Conservation (phyloP, 805 yeast species). For the Saturnispora sanitii region DNA sequence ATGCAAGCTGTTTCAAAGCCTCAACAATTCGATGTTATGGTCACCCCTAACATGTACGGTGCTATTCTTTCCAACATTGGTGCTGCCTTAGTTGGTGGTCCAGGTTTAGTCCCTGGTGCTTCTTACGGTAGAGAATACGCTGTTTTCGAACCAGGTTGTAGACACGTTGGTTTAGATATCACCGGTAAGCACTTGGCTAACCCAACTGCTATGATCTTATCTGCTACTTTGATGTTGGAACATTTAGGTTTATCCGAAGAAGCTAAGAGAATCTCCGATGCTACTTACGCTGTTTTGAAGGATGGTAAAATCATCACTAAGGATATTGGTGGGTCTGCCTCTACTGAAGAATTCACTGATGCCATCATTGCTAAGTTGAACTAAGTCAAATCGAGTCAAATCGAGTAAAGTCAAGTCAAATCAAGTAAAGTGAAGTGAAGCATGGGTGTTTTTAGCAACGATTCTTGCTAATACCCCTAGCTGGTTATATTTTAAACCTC, state of each 20-base stretch:
- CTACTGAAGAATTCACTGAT: conserved; percentile 90
- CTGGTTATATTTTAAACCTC: no score
- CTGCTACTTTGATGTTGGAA: conserved; percentile 85
- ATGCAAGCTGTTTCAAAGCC: conserved; percentile 99
- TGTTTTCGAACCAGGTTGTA: conserved; percentile 98
- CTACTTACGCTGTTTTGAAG: conserved; percentile 81
- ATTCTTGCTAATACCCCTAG: no score
- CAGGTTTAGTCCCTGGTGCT: conserved; percentile 98
- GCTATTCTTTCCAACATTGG: conserved; percentile 95
- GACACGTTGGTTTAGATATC: conserved; percentile 97
- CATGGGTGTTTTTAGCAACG: no score
- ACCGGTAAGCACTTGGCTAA: conserved; percentile 91
- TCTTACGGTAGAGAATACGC: conserved; percentile 97
- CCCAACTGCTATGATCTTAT: conserved; percentile 96
- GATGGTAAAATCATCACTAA: conserved; percentile 79
- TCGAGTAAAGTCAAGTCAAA: no score
- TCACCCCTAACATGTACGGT: conserved; percentile 97
- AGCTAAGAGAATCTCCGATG: conserved; percentile 81
- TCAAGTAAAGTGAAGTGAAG: no score
- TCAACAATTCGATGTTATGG: conserved; percentile 95
- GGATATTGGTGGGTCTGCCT: conserved; percentile 84
- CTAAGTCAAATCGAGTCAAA: no score
- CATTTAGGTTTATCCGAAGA: conserved; percentile 81
- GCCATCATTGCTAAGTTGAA: conserved; percentile 73
- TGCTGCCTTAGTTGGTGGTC: conserved; percentile 95